Conservation (phyloP, 352 stramenopile species). For the Phytophthora uliginosa region DNA sequence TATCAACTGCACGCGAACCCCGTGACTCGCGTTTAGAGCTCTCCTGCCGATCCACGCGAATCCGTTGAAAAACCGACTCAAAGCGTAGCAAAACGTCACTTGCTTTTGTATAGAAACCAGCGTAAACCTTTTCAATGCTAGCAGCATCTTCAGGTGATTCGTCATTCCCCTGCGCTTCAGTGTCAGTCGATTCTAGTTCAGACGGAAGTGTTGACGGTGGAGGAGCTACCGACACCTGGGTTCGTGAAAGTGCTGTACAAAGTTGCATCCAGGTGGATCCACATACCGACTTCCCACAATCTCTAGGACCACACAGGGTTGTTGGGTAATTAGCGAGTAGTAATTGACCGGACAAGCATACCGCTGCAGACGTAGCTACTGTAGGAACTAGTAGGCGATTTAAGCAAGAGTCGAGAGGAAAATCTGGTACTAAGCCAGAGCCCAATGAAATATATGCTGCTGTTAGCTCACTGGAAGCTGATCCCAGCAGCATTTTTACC, state of each 20-base stretch:
- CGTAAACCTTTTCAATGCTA: slow-evolving; percentile 18
- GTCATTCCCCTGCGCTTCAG: not conserved
- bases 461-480: not conserved
- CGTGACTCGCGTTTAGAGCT: not conserved
- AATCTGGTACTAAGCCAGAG: not conserved
- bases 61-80: slow-evolving; percentile 30
- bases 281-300: slow-evolving; percentile 64
- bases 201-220: not conserved
- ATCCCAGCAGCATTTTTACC: slow-evolving; percentile 41
- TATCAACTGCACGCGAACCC: not conserved
- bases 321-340: slow-evolving; percentile 47
- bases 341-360: slow-evolving; percentile 62
- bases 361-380: slow-evolving; percentile 36
- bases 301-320: slow-evolving; percentile 49
- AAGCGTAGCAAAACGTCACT: slow-evolving; percentile 27
- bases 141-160: not conserved
- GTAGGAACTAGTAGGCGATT: slow-evolving; percentile 45
- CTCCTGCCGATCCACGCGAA: slow-evolving; percentile 17
- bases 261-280: slow-evolving; percentile 39
- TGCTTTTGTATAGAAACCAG: slow-evolving; percentile 28
- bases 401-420: not conserved
- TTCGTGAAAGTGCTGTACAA: slow-evolving; percentile 24
- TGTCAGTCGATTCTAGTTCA: not conserved
- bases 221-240: not conserved
- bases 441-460: not conserved